Conservation (phyloP, 768 basidiomycete genomes). For the Mrakia hoshinonis region DNA sequence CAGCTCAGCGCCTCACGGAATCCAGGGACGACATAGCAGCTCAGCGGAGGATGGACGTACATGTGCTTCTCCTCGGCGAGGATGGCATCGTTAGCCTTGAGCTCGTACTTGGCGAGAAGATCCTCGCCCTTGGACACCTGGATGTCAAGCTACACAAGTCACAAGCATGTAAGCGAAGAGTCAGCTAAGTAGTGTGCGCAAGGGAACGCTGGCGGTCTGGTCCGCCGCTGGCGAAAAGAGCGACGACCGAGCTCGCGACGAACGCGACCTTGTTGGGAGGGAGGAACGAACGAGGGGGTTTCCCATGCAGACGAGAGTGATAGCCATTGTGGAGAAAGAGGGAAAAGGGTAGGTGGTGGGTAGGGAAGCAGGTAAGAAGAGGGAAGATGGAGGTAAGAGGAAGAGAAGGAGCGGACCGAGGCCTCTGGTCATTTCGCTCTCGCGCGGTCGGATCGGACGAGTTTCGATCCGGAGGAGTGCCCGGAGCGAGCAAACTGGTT, state of each 20-base stretch:
- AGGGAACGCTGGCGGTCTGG: background rate
- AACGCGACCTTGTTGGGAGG: background rate
- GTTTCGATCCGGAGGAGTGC: too few species aligned
- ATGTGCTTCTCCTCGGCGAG: conserved; percentile 81
- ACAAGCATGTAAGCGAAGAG: background rate
- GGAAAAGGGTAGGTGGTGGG: background rate
- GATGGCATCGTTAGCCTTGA: conserved; percentile 93
- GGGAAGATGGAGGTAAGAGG: background rate
- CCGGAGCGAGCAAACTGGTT: too few species aligned
- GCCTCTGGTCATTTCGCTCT: too few species aligned
- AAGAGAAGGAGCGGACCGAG: background rate
- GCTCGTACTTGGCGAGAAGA: conserved; percentile 75
- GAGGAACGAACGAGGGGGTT: conserved; percentile 65
- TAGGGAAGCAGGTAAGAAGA: background rate
- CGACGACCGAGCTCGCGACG: background rate
- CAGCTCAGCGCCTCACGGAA: background rate
- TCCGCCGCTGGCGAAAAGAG: background rate
- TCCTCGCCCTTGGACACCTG: conserved; percentile 68
- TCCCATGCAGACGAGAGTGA: conserved; percentile 70
- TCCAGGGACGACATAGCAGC: background rate
- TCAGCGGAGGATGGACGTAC: conserved; percentile 36
- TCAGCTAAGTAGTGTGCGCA: background rate
- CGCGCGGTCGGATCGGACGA: too few species aligned
- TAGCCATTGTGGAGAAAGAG: background rate
- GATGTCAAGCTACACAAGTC: conserved; percentile 53